Conservation (phyloP, 495 filamentous ascomycete species). For the Penicillium taxi region DNA sequence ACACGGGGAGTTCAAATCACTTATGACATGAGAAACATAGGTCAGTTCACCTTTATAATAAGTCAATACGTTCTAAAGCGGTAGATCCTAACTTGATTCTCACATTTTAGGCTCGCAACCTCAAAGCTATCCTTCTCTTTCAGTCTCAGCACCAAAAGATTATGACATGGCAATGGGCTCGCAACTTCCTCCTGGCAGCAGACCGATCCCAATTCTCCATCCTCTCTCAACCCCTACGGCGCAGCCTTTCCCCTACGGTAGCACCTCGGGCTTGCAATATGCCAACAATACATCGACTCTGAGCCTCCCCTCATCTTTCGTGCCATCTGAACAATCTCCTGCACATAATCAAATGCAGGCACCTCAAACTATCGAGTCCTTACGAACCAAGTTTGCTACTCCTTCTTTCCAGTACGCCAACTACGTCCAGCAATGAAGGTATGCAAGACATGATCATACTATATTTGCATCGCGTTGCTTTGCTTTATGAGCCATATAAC, state of each 20-base stretch:
- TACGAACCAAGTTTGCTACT: slow-evolving; percentile 24
- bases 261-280: slow-evolving; percentile 24
- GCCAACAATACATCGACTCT: slow-evolving; percentile 30
- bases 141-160: slow-evolving; percentile 26
- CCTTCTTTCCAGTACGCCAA: slow-evolving; percentile 31
- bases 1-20: slow-evolving; percentile 15
- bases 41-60: slow-evolving; percentile 6
- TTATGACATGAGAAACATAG: slow-evolving; percentile 25
- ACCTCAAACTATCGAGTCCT: slow-evolving; percentile 20
- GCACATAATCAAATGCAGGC: slow-evolving; percentile 23
- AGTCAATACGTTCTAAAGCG: no score
- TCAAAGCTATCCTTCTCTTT: slow-evolving; percentile 27
- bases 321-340: slow-evolving; percentile 20
- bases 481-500: background rate
- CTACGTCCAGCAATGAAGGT: slow-evolving; percentile 22
- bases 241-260: slow-evolving; percentile 27
- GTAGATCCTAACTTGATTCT: slow-evolving; percentile 9
- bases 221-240: slow-evolving; percentile 28
- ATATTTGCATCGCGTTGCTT: no score
- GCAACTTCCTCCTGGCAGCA: slow-evolving; percentile 23
- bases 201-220: slow-evolving; percentile 26
- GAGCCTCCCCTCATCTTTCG: slow-evolving; percentile 29
- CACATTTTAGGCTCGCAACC: slow-evolving; percentile 22
- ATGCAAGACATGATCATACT: slow-evolving; percentile 9
- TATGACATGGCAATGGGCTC: slow-evolving; percentile 26